Base-by-base conservation (phyloP, 2,329 filamentous ascomycete genomes). In the Penicillium sp. region DNA sequence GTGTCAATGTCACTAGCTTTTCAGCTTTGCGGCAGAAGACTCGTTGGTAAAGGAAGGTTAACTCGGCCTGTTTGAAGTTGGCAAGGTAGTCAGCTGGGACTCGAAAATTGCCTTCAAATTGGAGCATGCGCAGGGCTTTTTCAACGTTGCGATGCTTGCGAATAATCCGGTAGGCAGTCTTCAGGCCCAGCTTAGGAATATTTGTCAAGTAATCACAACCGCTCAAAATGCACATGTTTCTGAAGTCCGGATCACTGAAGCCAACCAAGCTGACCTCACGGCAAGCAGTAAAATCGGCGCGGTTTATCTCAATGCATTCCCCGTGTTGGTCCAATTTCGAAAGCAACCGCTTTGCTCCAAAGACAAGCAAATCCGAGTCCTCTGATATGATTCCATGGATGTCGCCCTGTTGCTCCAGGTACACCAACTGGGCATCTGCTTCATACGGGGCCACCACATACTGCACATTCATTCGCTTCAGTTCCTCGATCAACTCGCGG, bases 391-490 rank as follows among this genome's bases (percentile, higher is more conserved):
- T 96, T 26, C 91, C 95, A 63, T 87, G 79, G 64, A 97, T 88
- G 48, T 92, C 78, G 1, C 93, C 93, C 56, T 90, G 84, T 47
- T 87, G 86, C 75, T 99, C 94, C 36, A 99, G 82, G 69, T 97
- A 99, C 26, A 91, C 92, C 65, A 99, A 82, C 73, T 99, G 93
- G n/a, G 93, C 88, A 73, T 99, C 94, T 44, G 94, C 94, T 78
- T 99, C 94, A 75, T 97, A 99, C 0, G 94, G 94, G 0, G 94
- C 94, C 17, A 99, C 95, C 53, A 99, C 82, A 70, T 96, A 97
- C 55, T 90, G 84, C 16, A 99, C 82, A 37, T 85, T 82, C 67
- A 87, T 78, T 67, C 85, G 84, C 76, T 95, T 97, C 66, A 97
- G 80, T 71, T 96, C 90, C 63, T 97, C 91, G 56, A 99, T 99